phyloP scores from a whole-genome alignment of 306 rosid species.

The Cucurbita moschata region DNA sequence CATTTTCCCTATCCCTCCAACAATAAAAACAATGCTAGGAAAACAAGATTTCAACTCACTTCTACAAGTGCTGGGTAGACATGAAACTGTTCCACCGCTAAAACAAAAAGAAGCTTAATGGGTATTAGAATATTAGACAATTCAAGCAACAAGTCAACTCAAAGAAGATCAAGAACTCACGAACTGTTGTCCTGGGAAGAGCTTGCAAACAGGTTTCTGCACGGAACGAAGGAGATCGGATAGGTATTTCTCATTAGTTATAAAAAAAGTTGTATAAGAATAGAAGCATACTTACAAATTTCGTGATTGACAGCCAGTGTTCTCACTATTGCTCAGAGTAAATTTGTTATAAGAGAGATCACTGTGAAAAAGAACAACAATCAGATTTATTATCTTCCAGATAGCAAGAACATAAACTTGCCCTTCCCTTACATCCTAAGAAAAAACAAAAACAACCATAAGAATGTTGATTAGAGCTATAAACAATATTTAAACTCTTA shows the following conservation, averaged over 20 bases:
- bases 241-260: not conserved
- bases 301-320: not conserved
- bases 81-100: constrained; percentile 25
- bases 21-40: too few species aligned
- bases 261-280: constrained; percentile 1
- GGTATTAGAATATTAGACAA: not conserved
- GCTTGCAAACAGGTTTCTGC: constrained; percentile 45
- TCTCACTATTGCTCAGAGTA: not conserved
- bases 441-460: not conserved
- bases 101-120: not conserved
- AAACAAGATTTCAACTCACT: not conserved
- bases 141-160: not conserved
- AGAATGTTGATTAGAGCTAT: not conserved
- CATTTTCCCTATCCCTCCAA: not conserved
- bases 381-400: not conserved
- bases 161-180: constrained; percentile 26
- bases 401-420: not conserved
- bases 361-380: constrained; percentile 14
- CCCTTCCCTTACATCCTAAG: not conserved
- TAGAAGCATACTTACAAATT: not conserved
- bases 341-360: constrained; percentile 49
- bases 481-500: not conserved
- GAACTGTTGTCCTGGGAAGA: constrained; percentile 19
- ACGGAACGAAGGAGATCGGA: not conserved
- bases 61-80: constrained; percentile 7